Percentiles rank a stretch among this genome's conserved stretches.
phyloP scores from a whole-genome alignment of 1,284 basidiomycete species.

The Pseudozyma sp. region DNA sequence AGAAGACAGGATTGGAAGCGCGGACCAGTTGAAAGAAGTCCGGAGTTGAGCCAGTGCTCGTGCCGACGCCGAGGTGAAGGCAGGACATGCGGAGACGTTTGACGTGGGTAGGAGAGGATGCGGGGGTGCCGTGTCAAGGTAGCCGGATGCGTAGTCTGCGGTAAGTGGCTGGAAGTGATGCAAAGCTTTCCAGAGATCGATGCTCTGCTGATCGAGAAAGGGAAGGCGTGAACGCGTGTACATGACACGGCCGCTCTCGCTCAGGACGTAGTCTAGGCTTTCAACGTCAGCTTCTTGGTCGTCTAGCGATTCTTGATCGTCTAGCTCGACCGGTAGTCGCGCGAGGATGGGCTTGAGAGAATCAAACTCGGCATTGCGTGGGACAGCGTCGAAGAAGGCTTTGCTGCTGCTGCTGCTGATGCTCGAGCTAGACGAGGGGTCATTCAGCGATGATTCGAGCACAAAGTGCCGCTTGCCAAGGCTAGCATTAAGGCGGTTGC shows the following conservation, averaged over 20 bases:
- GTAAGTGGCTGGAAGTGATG: conserved; percentile 51
- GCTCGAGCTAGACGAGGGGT: conserved; percentile 4
- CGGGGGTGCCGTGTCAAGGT: conserved; percentile 33
- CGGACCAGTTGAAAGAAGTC: conserved; percentile 56
- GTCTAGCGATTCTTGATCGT: conserved; percentile 7
- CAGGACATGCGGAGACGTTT: conserved; percentile 32
- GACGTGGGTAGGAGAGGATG: conserved; percentile 24
- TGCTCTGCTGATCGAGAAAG: conserved; percentile 35
- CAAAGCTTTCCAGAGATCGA: conserved; percentile 50
- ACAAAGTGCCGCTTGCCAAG: conserved; percentile 42
- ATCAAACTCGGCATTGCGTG: conserved; percentile 45
- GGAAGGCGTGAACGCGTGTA: conserved; percentile 56
- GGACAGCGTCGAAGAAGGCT: conserved; percentile 47
- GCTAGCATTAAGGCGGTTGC: conserved; percentile 24
- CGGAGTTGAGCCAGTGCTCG: conserved; percentile 17
- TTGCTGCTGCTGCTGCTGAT: neutral
- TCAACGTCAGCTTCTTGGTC: conserved; percentile 3
- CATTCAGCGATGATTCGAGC: conserved; percentile 16
- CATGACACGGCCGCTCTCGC: conserved; percentile 15
- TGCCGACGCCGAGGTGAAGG: conserved; percentile 30
- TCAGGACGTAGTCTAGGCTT: conserved; percentile 26
- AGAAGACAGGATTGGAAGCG: conserved; percentile 20
- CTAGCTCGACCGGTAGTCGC: conserved; percentile 28
- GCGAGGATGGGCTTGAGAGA: conserved; percentile 56
- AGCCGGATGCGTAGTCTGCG: conserved; percentile 53